These are phyloP conservation scores for Xylaria sp. DNA, from an alignment of 2,329 filamentous ascomycete species.

Conservation along the genomic window DNA sequence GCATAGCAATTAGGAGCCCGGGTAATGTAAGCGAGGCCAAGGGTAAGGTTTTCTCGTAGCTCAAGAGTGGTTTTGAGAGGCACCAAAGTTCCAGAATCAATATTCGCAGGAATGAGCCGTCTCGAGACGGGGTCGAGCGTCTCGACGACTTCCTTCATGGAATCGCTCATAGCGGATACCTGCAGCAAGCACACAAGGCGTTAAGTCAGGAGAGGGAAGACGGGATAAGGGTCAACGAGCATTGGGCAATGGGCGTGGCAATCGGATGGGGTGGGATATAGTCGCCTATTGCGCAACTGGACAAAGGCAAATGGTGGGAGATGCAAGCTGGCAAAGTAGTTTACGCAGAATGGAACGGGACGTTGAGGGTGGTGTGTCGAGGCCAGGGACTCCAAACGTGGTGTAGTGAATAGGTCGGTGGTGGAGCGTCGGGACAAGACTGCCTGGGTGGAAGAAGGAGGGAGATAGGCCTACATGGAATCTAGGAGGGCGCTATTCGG, in stretches of 20 bases:
- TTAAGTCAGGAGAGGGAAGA: constrained; percentile 29
- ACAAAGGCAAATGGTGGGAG: constrained; percentile 4
- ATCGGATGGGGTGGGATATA: not conserved
- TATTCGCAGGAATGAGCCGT: constrained; percentile 41
- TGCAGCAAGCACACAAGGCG: constrained; percentile 39
- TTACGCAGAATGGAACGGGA: constrained; percentile 8
- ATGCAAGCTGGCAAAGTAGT: constrained; percentile 1
- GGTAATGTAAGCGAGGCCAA: constrained; percentile 71
- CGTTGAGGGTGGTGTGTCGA: not conserved
- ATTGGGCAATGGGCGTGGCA: constrained; percentile 13
- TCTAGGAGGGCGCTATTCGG: not conserved
- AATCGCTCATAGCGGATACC: constrained; percentile 46
- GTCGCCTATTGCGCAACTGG: not conserved
- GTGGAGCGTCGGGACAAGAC: not conserved
- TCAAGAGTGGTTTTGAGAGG: constrained; percentile 70
- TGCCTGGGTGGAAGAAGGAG: not conserved
- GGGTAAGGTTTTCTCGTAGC: constrained; percentile 61
- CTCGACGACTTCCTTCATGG: constrained; percentile 46
- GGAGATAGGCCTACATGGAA: constrained; percentile 15
- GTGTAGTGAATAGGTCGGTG: not conserved
- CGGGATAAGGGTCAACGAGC: constrained; percentile 4
- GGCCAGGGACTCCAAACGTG: constrained; percentile 5
- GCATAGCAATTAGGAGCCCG: constrained; percentile 74
- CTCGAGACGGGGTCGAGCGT: constrained; percentile 45
- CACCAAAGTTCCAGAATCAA: constrained; percentile 51